Conservation (phyloP, 768 basidiomycete genomes). For the Lenzites betulinus region DNA sequence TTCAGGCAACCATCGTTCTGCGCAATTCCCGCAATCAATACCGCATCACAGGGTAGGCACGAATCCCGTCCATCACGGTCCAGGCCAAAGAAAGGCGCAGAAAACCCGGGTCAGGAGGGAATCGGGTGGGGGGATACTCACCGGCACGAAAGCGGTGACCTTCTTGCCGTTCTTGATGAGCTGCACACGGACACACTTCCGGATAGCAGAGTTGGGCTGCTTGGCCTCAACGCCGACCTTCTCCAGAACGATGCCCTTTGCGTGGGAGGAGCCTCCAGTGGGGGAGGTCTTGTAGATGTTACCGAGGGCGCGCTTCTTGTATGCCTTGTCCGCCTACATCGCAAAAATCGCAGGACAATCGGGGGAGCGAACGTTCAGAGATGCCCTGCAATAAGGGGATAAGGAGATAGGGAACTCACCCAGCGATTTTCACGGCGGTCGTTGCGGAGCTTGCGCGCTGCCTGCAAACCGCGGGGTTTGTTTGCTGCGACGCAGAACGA, state of each 20-base stretch:
- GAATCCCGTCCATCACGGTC: constrained; percentile 8
- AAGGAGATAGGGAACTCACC: constrained; percentile 52
- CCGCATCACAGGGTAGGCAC: neutral
- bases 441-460: constrained; percentile 96
- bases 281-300: constrained; percentile 99
- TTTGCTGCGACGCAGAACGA: constrained; percentile 59
- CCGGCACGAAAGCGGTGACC: constrained; percentile 99
- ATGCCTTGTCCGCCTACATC: constrained; percentile 89
- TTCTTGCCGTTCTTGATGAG: constrained; percentile 99
- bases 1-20: constrained; percentile 97
- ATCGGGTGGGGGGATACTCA: constrained; percentile 42
- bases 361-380: constrained; percentile 2
- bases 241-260: constrained; percentile 99
- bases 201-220: constrained; percentile 99
- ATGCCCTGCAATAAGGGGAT: neutral
- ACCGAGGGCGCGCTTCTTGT: constrained; percentile 99
- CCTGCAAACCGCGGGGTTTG: constrained; percentile 99
- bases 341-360: neutral
- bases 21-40: constrained; percentile 1
- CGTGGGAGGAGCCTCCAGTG: constrained; percentile 98
- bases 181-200: constrained; percentile 99
- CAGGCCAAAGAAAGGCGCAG: constrained; percentile 12
- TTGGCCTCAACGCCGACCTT: constrained; percentile 99
- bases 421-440: constrained; percentile 95
- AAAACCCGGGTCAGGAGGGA: neutral